A percentile compares a stretch with the other conserved stretches of the same genome.
Conservation (phyloP, 306 rosid genomes). For the Inga laurina region DNA sequence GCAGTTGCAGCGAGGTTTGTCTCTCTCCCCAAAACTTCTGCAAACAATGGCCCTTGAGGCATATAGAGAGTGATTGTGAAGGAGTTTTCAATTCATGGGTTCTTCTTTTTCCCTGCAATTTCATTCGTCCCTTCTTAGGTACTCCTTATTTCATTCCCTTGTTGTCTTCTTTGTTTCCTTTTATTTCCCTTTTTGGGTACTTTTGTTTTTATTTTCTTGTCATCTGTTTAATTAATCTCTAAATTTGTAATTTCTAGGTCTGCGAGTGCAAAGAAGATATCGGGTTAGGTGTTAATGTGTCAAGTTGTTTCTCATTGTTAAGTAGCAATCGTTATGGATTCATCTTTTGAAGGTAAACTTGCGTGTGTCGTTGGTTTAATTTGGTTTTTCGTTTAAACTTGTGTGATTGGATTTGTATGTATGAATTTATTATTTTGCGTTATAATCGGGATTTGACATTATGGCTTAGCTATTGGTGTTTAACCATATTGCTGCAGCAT, state of each 20-base stretch:
- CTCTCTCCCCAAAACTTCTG: constrained; percentile 14
- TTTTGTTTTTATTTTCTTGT: neutral
- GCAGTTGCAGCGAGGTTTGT: too few relatives aligned
- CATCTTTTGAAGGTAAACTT: constrained; percentile 66
- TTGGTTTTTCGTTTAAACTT: constrained; percentile 23
- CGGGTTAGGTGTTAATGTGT: constrained; percentile 61
- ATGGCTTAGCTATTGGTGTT: constrained; percentile 37
- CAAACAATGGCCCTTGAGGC: constrained; percentile 22
- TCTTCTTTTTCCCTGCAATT: constrained; percentile 52
- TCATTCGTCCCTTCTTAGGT: constrained; percentile 53
- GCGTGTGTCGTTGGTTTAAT: neutral
- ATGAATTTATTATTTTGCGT: constrained; percentile 31
- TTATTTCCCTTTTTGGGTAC: neutral
- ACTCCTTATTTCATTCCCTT: constrained; percentile 50
- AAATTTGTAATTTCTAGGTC: constrained; percentile 35
- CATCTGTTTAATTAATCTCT: neutral
- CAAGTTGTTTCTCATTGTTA: constrained; percentile 44
- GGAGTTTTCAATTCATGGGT: constrained; percentile 48
- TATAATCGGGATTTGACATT: constrained; percentile 5
- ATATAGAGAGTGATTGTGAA: neutral
- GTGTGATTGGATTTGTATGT: constrained; percentile 24
- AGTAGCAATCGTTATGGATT: constrained; percentile 62
- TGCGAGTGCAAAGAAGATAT: constrained; percentile 49
- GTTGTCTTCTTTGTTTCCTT: constrained; percentile 26
- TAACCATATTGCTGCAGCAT: constrained; percentile 27